These are phyloP conservation scores for Datura wrightii DNA, from an alignment of 257 asterid species.

Conservation along the genomic window DNA sequence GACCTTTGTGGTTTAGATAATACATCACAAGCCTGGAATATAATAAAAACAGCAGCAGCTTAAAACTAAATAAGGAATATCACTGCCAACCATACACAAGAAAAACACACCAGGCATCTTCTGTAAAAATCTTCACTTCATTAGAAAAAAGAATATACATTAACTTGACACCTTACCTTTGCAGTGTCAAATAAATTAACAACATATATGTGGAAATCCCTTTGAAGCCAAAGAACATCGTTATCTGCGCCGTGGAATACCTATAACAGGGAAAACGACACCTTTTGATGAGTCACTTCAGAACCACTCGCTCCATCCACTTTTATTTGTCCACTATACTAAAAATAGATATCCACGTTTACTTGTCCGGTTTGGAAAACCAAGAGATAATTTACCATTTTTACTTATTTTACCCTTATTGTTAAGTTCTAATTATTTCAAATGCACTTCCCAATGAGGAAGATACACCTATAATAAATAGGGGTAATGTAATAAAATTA, in stretches of 20 bases:
- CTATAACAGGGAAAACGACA: conserved; percentile 47
- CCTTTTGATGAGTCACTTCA: background rate
- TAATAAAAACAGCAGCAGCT: conserved; percentile 32
- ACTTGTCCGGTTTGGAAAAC: background rate
- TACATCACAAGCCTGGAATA: conserved; percentile 84
- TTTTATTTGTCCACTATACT: background rate
- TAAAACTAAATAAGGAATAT: conserved; percentile 26
- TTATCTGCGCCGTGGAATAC: conserved; percentile 98
- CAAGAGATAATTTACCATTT: background rate
- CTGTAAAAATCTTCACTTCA: conserved; percentile 30
- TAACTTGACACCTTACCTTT: conserved; percentile 58
- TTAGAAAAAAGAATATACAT: conserved; percentile 26
- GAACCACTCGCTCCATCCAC: background rate
- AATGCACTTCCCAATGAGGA: background rate
- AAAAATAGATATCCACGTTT: background rate
- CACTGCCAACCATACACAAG: conserved; percentile 23
- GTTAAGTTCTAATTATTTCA: background rate
- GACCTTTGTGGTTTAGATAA: conserved; percentile 91
- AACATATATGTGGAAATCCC: conserved; percentile 93
- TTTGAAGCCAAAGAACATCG: conserved; percentile 97
- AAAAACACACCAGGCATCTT: background rate
- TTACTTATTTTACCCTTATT: background rate
- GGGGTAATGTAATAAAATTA: background rate
- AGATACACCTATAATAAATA: background rate
- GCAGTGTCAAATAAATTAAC: conserved; percentile 95